Evolutionary conservation across 768 basidiomycete species (phyloP).

Genomic region (Collybia sordida): DNA sequence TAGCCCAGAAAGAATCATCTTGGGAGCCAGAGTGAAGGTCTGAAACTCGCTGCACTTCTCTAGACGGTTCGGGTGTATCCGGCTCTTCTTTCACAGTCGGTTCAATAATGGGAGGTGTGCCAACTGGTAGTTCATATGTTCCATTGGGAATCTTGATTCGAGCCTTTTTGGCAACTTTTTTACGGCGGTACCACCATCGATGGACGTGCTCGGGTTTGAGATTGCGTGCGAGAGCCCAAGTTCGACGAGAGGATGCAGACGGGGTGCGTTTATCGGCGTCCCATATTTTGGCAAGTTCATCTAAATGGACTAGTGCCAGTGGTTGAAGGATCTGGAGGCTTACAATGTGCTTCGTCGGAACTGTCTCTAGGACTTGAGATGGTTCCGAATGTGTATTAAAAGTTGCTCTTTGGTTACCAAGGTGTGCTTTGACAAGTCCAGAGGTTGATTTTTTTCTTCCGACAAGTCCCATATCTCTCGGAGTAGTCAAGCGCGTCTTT

Average conservation of each 20-base stretch:
- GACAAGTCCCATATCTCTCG: too few species aligned
- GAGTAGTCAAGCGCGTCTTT: too few species aligned
- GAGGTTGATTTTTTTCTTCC: constrained; percentile 12
- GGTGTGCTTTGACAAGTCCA: constrained; percentile 10
- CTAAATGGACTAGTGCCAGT: constrained; percentile 22
- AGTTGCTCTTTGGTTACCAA: constrained; percentile 1
- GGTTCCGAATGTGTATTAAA: background rate
- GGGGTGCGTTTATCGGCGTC: constrained; percentile 35
- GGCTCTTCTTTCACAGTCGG: background rate
- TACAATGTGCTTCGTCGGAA: background rate
- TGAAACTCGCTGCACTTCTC: background rate
- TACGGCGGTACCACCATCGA: constrained; percentile 38
- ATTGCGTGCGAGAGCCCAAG: constrained; percentile 38
- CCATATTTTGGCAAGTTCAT: constrained; percentile 37
- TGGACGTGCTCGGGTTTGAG: constrained; percentile 32
- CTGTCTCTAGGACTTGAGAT: background rate
- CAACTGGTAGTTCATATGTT: constrained; percentile 37
- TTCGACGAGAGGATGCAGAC: constrained; percentile 31
- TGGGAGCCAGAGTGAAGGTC: background rate
- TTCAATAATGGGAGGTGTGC: constrained; percentile 26
- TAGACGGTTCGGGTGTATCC: background rate
- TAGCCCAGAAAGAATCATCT: background rate
- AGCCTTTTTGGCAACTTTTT: constrained; percentile 24
- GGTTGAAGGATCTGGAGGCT: background rate
- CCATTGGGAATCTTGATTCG: constrained; percentile 25